Base-by-base conservation (phyloP, 352 stramenopile species). In the Pseudoperonospora humuli region DNA sequence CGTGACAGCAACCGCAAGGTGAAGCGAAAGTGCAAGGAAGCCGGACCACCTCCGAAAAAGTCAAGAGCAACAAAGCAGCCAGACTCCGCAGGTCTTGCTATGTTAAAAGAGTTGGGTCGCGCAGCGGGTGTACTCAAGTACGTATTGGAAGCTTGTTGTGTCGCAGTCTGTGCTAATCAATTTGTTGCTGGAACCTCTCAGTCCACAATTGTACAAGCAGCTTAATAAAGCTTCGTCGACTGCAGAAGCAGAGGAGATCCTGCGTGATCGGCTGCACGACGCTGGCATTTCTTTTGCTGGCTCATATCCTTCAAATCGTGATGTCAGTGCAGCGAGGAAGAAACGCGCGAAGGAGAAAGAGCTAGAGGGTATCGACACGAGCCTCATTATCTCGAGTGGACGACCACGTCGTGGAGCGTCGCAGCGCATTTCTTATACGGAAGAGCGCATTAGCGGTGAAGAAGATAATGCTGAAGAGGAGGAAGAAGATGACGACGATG, bases 321-420 rank as follows among this genome's bases (percentile, higher is more conserved):
- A 93, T 14, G 77, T 93, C 24, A 63, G 61, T 2, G 62, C 54
- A n/a, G 65, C 75, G 18, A 88, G 84, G 61, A 71, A 53, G 45
- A 91, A 88, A 53, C 62, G 66, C 7, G 70, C 69, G 5, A 62
- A 84, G 19, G 75, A 79, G 15, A 73, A 74, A 31, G 81, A 93
- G 31, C 45, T 91, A 21, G 81, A 93, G 35, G 81, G 79, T 9
- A 93, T 93, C 7, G 81, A 93, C 50, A 81, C 76, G 1, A 86
- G 64, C 17, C 48, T 86, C 10, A 93, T 93, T 50, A 85, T 92
- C 43, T 54, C 48, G 19, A 42, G 45, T 11, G 54, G 65, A 11
- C 48, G 67, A 17, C 53, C 61, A 9, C 67, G 64, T 29, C 61
- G 62, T 29, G 56, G 44, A 39, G 24, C 34, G 18, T 26, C 29